phyloP scores from a whole-genome alignment of 495 filamentous ascomycete genomes.

The Aspergillus carlsbadensis region DNA sequence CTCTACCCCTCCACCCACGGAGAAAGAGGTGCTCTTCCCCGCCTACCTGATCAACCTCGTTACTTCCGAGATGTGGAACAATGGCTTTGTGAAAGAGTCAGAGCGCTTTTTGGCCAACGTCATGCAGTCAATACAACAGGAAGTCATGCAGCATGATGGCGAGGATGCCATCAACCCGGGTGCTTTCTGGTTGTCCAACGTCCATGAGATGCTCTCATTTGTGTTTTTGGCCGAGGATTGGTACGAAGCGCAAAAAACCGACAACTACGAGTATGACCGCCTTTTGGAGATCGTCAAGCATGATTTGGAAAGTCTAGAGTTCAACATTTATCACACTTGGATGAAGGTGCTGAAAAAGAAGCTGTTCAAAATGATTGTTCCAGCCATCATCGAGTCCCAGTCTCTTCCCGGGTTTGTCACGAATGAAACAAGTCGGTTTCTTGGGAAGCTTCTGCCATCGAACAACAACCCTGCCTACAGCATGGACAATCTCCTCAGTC shows the following conservation, averaged over 20 bases:
- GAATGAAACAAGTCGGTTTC: conserved; percentile 95
- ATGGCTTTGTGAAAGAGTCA: conserved; percentile 98
- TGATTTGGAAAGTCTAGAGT: conserved; percentile 95
- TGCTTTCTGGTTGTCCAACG: conserved; percentile 98
- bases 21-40: conserved; percentile 98
- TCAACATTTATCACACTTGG: conserved; percentile 99
- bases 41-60: conserved; percentile 99
- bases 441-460: conserved; percentile 89
- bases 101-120: conserved; percentile 98
- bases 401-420: conserved; percentile 98
- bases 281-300: conserved; percentile 98
- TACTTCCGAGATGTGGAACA: conserved; percentile 99
- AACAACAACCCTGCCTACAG: conserved; percentile 90
- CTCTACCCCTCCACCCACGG: conserved; percentile 80
- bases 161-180: conserved; percentile 97
- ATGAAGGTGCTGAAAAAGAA: conserved; percentile 99
- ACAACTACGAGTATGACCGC: conserved; percentile 98
- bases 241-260: conserved; percentile 99
- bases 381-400: conserved; percentile 98
- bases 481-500: conserved; percentile 97
- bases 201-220: conserved; percentile 99
- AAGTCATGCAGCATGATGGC: conserved; percentile 97
- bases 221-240: conserved; percentile 99
- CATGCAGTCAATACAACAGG: conserved; percentile 99
- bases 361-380: conserved; percentile 98